Conservation (phyloP, 805 yeast genomes). For the Sugiyamaella floridensis region DNA sequence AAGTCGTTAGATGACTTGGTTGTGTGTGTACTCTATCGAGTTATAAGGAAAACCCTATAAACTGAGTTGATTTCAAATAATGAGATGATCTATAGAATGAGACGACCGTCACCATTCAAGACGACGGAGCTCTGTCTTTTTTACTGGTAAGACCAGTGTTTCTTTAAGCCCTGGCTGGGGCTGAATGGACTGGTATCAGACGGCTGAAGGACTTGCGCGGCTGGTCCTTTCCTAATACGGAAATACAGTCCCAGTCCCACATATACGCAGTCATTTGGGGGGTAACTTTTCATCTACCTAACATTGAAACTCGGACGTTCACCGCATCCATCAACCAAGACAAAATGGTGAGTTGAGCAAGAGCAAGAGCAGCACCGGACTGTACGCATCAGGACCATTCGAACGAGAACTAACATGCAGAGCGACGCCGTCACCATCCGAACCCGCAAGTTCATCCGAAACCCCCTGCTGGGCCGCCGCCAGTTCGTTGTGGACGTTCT, state of each 20-base stretch:
- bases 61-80: too few relatives aligned
- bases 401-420: constrained; percentile 33
- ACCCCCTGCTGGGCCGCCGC: constrained; percentile 99
- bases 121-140: too few relatives aligned
- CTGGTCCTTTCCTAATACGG: neutral
- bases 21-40: too few relatives aligned
- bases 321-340: constrained; percentile 1
- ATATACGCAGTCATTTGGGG: neutral
- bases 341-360: constrained; percentile 4
- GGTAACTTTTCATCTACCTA: neutral
- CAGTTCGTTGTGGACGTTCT: constrained; percentile 99
- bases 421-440: constrained; percentile 99
- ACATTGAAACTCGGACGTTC: neutral
- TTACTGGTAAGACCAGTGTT: too few relatives aligned
- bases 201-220: neutral
- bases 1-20: too few relatives aligned
- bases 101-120: too few relatives aligned
- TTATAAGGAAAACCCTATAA: too few relatives aligned
- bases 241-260: constrained; percentile 1
- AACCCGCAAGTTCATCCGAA: constrained; percentile 98
- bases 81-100: too few relatives aligned
- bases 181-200: too few relatives aligned
- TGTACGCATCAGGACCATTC: too few relatives aligned
- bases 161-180: too few relatives aligned
- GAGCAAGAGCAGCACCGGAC: neutral